phyloP scores from a whole-genome alignment of 2,329 filamentous ascomycete species.

The Pseudocercospora pini-densiflorae region DNA sequence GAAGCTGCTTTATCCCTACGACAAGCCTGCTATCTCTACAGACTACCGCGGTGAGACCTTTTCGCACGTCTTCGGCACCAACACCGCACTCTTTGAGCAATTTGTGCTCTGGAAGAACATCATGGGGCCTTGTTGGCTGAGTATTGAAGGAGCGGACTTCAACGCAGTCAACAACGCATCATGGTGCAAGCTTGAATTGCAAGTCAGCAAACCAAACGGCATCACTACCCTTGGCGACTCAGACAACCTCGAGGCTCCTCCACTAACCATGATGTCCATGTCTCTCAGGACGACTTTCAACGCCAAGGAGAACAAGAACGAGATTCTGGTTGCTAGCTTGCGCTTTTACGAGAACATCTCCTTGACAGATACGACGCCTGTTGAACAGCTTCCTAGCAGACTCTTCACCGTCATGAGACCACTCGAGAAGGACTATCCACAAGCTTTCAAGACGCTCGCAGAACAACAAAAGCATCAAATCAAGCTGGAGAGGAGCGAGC shows the following conservation, averaged over 20 bases:
- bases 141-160: slow-evolving; percentile 85
- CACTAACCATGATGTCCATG: slow-evolving; percentile 94
- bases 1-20: slow-evolving; percentile 95
- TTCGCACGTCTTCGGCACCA: slow-evolving; percentile 90
- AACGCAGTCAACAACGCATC: slow-evolving; percentile 86
- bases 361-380: slow-evolving; percentile 82
- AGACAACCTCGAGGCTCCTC: slow-evolving; percentile 81
- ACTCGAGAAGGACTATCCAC: slow-evolving; percentile 71
- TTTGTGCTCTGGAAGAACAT: slow-evolving; percentile 99
- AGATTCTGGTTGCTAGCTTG: slow-evolving; percentile 88
- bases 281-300: slow-evolving; percentile 88
- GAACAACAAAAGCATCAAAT: slow-evolving; percentile 77
- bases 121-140: slow-evolving; percentile 98
- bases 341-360: slow-evolving; percentile 91
- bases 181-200: slow-evolving; percentile 93
- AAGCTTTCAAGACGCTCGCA: slow-evolving; percentile 81
- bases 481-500: slow-evolving; percentile 81
- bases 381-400: slow-evolving; percentile 85
- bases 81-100: slow-evolving; percentile 93
- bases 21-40: slow-evolving; percentile 74
- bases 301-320: slow-evolving; percentile 91
- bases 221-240: slow-evolving; percentile 75
- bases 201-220: slow-evolving; percentile 76
- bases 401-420: slow-evolving; percentile 93
- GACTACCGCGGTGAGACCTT: slow-evolving; percentile 83